phyloP scores from a whole-genome alignment of 1,284 basidiomycete species.

The Trametes polyzona region DNA sequence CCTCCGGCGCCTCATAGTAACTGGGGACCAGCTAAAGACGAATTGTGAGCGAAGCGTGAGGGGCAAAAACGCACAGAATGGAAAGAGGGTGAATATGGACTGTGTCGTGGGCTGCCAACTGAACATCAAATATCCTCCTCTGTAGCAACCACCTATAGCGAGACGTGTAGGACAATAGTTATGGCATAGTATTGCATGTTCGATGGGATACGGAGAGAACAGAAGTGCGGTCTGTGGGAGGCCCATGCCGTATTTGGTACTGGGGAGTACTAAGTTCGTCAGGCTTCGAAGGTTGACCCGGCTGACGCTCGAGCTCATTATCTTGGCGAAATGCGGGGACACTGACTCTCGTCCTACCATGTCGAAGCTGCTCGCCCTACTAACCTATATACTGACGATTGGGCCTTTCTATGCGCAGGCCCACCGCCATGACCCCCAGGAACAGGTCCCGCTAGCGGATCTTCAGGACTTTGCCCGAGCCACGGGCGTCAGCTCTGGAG shows the following conservation, averaged over 20 bases:
- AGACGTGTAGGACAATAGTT: too few relatives aligned
- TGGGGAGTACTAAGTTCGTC: too few relatives aligned
- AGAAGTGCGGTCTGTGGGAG: too few relatives aligned
- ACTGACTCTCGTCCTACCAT: too few relatives aligned
- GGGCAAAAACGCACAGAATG: too few relatives aligned
- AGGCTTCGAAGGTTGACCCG: too few relatives aligned
- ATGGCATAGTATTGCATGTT: conserved; percentile 21
- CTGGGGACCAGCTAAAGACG: conserved; percentile 28
- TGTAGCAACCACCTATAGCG: too few relatives aligned
- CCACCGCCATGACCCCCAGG: conserved; percentile 4
- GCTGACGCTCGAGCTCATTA: neutral
- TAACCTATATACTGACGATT: neutral
- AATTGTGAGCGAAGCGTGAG: conserved; percentile 30
- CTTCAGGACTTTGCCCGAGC: conserved; percentile 14
- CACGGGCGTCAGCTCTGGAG: conserved; percentile 12
- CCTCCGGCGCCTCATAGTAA: conserved; percentile 33
- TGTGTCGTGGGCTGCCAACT: too few relatives aligned
- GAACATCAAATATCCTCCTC: too few relatives aligned
- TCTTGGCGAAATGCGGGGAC: neutral
- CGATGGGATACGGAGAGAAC: too few relatives aligned
- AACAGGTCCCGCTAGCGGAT: conserved; percentile 7
- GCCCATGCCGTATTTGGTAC: too few relatives aligned
- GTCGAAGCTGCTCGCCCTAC: conserved; percentile 1
- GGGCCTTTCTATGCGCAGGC: neutral
- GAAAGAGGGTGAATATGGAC: too few relatives aligned